Conservation (phyloP, 2,329 filamentous ascomycete genomes). For the Delphinella strobiligena region DNA sequence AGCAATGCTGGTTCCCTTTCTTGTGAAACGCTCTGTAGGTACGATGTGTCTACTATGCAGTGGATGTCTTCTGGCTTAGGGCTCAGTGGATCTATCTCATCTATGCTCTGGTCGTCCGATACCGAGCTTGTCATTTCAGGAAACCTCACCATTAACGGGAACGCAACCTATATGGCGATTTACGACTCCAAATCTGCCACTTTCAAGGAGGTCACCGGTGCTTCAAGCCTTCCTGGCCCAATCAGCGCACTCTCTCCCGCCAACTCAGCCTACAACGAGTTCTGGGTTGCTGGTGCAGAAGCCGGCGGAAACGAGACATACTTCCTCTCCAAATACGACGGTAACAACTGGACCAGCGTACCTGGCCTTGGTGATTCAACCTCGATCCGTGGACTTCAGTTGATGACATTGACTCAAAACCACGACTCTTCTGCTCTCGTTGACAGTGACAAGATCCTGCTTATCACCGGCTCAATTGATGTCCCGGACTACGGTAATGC, state of each 20-base stretch:
- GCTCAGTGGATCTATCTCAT: constrained; percentile 56
- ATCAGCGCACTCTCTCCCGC: constrained; percentile 65
- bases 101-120: constrained; percentile 64
- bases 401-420: constrained; percentile 57
- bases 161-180: constrained; percentile 53
- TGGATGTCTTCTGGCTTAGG: constrained; percentile 72
- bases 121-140: constrained; percentile 67
- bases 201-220: constrained; percentile 54
- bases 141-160: constrained; percentile 56
- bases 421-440: constrained; percentile 57
- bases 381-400: constrained; percentile 65
- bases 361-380: constrained; percentile 54
- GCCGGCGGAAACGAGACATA: constrained; percentile 49
- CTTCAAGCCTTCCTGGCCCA: constrained; percentile 61
- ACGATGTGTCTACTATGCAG: constrained; percentile 55
- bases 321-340: constrained; percentile 76
- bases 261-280: constrained; percentile 55
- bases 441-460: constrained; percentile 54
- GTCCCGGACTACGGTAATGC: constrained; percentile 67
- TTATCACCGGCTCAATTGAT: constrained; percentile 74
- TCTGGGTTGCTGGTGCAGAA: constrained; percentile 65
- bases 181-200: constrained; percentile 57
- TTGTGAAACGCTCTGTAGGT: constrained; percentile 74
- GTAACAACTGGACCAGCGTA: constrained; percentile 56
- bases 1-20: constrained; percentile 68